phyloP scores from a whole-genome alignment of 2,329 filamentous ascomycete genomes.

The Calonectria hawksworthii region DNA sequence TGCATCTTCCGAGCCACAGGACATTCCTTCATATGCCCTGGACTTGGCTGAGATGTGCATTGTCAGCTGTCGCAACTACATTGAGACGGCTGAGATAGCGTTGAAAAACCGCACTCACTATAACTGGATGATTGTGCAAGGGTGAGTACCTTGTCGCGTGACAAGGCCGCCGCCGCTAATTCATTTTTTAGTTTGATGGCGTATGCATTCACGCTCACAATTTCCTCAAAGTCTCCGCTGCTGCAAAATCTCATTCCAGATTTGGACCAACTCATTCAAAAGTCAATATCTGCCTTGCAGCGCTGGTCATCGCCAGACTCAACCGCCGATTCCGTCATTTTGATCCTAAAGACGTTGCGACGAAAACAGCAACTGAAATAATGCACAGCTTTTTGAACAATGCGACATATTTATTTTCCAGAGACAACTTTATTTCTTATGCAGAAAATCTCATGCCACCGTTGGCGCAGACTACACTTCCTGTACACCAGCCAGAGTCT shows the following conservation, averaged over 20 bases:
- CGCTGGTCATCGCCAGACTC: not conserved
- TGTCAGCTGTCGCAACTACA: slow-evolving; percentile 25
- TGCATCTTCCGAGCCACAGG: slow-evolving; percentile 3
- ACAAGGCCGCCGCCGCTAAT: not conserved
- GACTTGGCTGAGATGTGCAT: not conserved
- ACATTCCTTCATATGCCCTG: not conserved
- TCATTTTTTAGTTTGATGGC: not conserved
- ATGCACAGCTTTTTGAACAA: not conserved
- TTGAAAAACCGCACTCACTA: slow-evolving; percentile 7
- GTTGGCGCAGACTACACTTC: not conserved
- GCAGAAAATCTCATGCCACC: not conserved
- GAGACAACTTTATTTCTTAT: not conserved
- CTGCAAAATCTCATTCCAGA: not conserved
- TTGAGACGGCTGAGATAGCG: slow-evolving; percentile 11
- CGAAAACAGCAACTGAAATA: not conserved
- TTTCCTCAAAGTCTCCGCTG: not conserved
- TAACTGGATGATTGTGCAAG: slow-evolving; percentile 26
- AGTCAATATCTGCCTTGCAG: not conserved
- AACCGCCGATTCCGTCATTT: not conserved
- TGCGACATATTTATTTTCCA: too few relatives aligned
- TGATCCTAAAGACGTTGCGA: not conserved
- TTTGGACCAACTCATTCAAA: not conserved
- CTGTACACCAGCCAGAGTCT: not conserved
- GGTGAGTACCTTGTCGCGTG: slow-evolving; percentile 2
- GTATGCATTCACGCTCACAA: not conserved